Base-by-base conservation (phyloP, 108 stramenopile genomes). In the Epipyxis sp. region DNA sequence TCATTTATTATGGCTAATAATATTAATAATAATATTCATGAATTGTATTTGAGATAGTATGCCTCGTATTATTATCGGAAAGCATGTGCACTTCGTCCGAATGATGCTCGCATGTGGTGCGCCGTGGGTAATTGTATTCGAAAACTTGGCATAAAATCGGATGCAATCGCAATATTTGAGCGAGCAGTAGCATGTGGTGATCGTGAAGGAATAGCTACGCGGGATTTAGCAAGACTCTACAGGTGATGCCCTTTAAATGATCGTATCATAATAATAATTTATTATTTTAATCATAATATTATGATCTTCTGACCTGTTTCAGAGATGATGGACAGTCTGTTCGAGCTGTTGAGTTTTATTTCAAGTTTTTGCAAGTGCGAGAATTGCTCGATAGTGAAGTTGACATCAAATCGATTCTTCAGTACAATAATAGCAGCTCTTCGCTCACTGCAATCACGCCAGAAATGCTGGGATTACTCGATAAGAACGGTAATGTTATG, bases 91-190 rank as follows among this genome's bases (percentile, higher is more conserved):
- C 77, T 98, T 1, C 91, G 95, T 46, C 96, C 98, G 0, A 91
- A 91, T 79, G 98, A 98, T 91, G 92, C 95, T 1, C 89, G 98
- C 35, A 98, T 98, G 96, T 98, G 98, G 98, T 91, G 91, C 76
- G 98, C 98, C 30, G 86, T 98, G 82, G 98, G 94, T 30, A 82
- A 83, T 58, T 93, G 92, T 82, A 89, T 91, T 76, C 79, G 82
- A 58, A 44, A 67, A 29, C 80, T 97, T 3, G 87, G 88, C 54
- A 83, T 90, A 44, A 79, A 86, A 0, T 78, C 76, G 6, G 93
- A 95, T 84, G 96, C 98, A 13, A 94, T 95, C 45, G 87, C 88
- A 58, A 87, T 89, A 69, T 95, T 92, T 78, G 93, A 97, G 86
- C 83, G 92, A 3, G 96, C 96, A 0, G 89, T 94, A 6, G 81